These are phyloP conservation scores for Parathielavia hyrcaniae DNA, from an alignment of 495 filamentous ascomycete species.

Conservation along the genomic window DNA sequence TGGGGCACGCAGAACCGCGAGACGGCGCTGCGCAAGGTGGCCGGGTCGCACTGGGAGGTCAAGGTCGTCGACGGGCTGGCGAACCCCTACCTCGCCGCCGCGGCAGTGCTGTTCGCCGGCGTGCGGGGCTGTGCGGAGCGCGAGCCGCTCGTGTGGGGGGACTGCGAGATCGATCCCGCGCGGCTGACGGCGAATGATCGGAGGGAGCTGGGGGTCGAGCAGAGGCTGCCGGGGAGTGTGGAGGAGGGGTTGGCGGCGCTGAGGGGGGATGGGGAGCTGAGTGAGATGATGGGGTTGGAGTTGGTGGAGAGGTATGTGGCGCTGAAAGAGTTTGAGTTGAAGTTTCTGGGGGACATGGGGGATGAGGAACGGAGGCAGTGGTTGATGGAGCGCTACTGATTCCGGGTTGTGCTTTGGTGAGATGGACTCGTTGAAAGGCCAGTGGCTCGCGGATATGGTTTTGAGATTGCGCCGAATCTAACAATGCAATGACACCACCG, in stretches of 20 bases:
- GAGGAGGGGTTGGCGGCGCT: constrained; percentile 49
- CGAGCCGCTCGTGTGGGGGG: constrained; percentile 44
- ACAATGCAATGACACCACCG: neutral
- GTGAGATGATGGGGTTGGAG: constrained; percentile 43
- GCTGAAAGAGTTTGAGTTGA: constrained; percentile 53
- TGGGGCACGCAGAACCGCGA: constrained; percentile 78
- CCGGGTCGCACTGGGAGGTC: constrained; percentile 62
- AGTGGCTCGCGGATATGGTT: neutral
- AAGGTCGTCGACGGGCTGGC: constrained; percentile 64
- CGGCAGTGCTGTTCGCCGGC: constrained; percentile 62
- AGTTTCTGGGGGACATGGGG: constrained; percentile 41
- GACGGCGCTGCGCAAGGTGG: constrained; percentile 57
- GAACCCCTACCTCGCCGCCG: constrained; percentile 64
- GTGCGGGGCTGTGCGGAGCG: constrained; percentile 50
- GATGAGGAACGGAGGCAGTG: constrained; percentile 46
- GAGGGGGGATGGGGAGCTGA: constrained; percentile 40
- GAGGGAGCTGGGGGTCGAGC: constrained; percentile 46
- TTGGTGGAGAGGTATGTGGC: constrained; percentile 54
- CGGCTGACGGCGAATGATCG: constrained; percentile 46
- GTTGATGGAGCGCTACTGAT: constrained; percentile 56
- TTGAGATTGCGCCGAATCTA: constrained; percentile 1
- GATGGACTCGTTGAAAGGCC: too few species aligned
- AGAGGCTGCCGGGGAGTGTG: constrained; percentile 48
- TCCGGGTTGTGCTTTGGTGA: too few species aligned
- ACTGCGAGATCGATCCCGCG: constrained; percentile 55